Base-by-base conservation (phyloP, 495 filamentous ascomycete genomes). In the Cenococcum geophilum region DNA sequence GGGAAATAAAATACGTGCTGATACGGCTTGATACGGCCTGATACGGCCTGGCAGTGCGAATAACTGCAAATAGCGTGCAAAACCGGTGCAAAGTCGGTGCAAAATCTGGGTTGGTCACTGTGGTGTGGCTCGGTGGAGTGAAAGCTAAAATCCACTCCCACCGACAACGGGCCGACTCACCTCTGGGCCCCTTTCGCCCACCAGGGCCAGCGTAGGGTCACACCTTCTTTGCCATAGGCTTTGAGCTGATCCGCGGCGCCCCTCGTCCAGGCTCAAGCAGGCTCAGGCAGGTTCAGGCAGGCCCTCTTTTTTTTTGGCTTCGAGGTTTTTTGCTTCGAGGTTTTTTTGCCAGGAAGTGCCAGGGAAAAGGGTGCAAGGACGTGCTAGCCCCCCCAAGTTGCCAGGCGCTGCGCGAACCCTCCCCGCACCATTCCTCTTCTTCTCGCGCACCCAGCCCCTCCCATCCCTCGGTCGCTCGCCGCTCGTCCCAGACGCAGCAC, bases 101-200 rank as follows among this genome's bases (percentile, higher is more conserved):
- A 48, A 48, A 48, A 10, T 48, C 43, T 1, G 21, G 43, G 21
- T 9, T 48, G 43, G 43, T n/a, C 27, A 6, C 27, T 32, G 27
- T 2, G 27, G 52, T 59, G 57, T 52, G 54, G 22, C 60, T 32
- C 43, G 9, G 53, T 32, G 53, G 23, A 51, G 60, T 35, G 60
- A 40, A 42, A 62, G 51, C 40, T 55, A 60, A 67, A 45, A 4
- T 21, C 10, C 57, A 25, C 18, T 45, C 18, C 47, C n/a, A 42
- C 55, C 59, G 64, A 66, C 61, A 48, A 67, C 60, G 65, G 65
- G 34, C 65, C 65, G 65, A 67, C 60, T 67, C 3, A 5, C 14
- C 54, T 64, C 23, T 25, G 53, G 27, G 27, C 27, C 27, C 27
- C 27, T 37, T 56, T 43, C 25, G 5, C 14, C 5, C 49, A 8